Conservation (phyloP, 148 eudicot genomes). For the Rhododendron molle region DNA sequence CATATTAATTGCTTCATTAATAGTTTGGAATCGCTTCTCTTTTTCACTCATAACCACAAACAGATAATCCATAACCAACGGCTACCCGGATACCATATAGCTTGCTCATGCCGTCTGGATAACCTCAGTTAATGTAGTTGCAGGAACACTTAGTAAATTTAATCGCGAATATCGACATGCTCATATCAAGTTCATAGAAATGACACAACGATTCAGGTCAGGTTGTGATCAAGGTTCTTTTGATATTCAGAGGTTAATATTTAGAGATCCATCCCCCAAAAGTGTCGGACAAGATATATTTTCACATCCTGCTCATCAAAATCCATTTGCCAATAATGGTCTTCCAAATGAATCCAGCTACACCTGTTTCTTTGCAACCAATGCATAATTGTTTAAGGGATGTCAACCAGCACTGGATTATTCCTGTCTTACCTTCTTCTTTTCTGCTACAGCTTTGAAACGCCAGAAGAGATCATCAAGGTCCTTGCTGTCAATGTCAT, state of each 20-base stretch:
- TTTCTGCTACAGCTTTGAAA: constrained; percentile 86
- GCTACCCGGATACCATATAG: background rate
- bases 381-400: background rate
- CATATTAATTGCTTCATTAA: background rate
- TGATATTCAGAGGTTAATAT: background rate
- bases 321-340: background rate
- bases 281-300: background rate
- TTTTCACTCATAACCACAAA: background rate
- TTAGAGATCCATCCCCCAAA: background rate
- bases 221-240: background rate
- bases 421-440: constrained; percentile 57
- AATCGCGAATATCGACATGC: background rate
- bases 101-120: background rate
- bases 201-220: background rate
- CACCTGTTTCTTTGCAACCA: background rate
- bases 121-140: background rate
- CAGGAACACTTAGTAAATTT: background rate
- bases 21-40: background rate
- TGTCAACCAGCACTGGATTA: background rate
- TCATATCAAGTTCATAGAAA: background rate
- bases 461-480: constrained; percentile 86
- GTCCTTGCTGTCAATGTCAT: constrained; percentile 75
- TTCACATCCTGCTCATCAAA: background rate
- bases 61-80: background rate
- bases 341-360: background rate